A percentile compares a stretch with the other conserved stretches of the same genome.
Conservation (phyloP, 1,139 yeast species). For the Yamadazyma friedrichii region DNA sequence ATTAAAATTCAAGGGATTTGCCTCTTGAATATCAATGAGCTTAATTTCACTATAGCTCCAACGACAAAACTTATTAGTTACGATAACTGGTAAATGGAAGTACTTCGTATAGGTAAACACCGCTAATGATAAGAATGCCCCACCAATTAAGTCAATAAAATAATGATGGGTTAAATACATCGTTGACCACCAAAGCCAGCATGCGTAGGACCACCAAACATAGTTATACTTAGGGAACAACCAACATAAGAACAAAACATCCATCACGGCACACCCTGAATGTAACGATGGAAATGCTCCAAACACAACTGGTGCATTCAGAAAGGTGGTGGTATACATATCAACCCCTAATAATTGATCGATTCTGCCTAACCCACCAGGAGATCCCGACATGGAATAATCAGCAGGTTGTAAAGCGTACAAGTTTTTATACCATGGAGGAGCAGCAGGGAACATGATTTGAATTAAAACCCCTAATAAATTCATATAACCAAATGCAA, state of each 20-base stretch:
- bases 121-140: constrained; percentile 71
- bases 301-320: constrained; percentile 88
- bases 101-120: constrained; percentile 75
- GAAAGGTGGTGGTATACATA: constrained; percentile 82
- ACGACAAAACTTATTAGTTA: constrained; percentile 65
- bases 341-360: constrained; percentile 79
- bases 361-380: constrained; percentile 93
- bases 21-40: constrained; percentile 24
- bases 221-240: constrained; percentile 70
- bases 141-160: constrained; percentile 88
- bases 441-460: constrained; percentile 88
- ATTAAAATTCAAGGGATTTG: constrained; percentile 33
- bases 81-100: constrained; percentile 69
- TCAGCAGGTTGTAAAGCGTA: constrained; percentile 90
- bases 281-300: constrained; percentile 98
- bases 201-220: constrained; percentile 69
- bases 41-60: constrained; percentile 66
- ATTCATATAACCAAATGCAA: constrained; percentile 98
- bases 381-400: constrained; percentile 89
- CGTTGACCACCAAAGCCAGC: constrained; percentile 98
- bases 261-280: constrained; percentile 92
- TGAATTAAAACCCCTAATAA: constrained; percentile 79
- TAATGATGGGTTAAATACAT: constrained; percentile 97
- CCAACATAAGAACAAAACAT: constrained; percentile 80
- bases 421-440: constrained; percentile 94